Percentiles rank a stretch among this genome's conserved stretches.
These are phyloP conservation scores for Xylaria arbuscula DNA, from an alignment of 2,329 filamentous ascomycete species.

Conservation along the genomic window DNA sequence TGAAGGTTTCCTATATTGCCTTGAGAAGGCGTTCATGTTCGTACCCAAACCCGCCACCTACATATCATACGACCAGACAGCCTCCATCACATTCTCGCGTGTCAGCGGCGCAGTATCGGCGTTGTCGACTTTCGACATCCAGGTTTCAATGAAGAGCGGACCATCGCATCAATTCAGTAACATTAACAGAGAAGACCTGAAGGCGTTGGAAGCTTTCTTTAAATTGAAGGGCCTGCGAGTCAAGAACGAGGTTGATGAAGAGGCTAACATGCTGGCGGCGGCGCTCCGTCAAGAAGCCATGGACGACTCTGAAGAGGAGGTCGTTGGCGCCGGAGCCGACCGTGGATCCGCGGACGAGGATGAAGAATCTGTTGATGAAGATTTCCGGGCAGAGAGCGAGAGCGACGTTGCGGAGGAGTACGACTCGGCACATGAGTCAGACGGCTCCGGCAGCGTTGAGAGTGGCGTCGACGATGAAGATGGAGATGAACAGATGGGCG, in stretches of 20 bases:
- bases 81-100: constrained; percentile 92
- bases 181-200: constrained; percentile 98
- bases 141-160: constrained; percentile 87
- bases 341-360: constrained; percentile 96
- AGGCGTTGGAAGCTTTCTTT: constrained; percentile 97
- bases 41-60: constrained; percentile 98
- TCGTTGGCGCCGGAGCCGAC: constrained; percentile 75
- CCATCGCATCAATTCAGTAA: constrained; percentile 97
- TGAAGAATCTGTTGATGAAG: constrained; percentile 93
- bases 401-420: constrained; percentile 97
- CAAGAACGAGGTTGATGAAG: constrained; percentile 99
- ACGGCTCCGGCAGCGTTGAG: constrained; percentile 75
- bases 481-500: constrained; percentile 50
- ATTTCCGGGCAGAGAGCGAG: constrained; percentile 92
- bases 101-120: constrained; percentile 94
- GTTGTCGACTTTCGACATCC: constrained; percentile 96
- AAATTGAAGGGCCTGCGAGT: constrained; percentile 93
- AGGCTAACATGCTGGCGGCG: constrained; percentile 81
- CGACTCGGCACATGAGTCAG: constrained; percentile 90
- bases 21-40: constrained; percentile 99
- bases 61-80: constrained; percentile 92
- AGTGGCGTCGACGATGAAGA: constrained; percentile 66
- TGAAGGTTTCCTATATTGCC: constrained; percentile 94
- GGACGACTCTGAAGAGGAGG: constrained; percentile 85
- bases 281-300: constrained; percentile 87